Conservation (phyloP, 169 alveolate genomes). For the Cystoisospora suis region DNA sequence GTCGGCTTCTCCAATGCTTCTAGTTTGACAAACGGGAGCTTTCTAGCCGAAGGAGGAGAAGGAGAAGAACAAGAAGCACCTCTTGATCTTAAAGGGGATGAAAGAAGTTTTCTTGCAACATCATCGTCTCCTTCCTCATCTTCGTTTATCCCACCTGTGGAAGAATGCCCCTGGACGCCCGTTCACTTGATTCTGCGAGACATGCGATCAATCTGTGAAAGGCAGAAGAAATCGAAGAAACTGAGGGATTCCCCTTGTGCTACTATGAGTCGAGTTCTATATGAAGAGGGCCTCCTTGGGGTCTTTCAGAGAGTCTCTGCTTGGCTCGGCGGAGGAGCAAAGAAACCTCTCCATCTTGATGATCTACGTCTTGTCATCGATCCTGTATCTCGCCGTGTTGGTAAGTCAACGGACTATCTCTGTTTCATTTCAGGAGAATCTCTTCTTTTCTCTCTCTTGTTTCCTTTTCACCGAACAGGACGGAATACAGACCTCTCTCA, state of each 20-base stretch:
- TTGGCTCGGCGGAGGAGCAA: not conserved
- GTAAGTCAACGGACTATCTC: not conserved
- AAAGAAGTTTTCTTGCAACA: no score
- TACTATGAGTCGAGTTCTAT: not conserved
- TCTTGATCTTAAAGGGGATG: no score
- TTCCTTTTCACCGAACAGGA: not conserved
- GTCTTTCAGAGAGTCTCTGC: not conserved
- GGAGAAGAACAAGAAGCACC: no score
- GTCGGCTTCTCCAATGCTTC: not conserved
- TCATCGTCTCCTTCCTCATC: no score
- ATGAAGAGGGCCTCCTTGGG: not conserved
- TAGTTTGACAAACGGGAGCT: no score
- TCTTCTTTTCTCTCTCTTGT: not conserved
- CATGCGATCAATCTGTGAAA: slow-evolving; percentile 15
- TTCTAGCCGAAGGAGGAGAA: no score
- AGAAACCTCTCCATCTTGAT: not conserved
- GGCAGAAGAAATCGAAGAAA: not conserved
- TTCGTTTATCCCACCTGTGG: no score
- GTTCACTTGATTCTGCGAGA: not conserved
- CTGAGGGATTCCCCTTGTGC: not conserved
- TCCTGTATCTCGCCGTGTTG: not conserved
- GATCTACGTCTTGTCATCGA: not conserved
- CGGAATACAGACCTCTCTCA: not conserved
- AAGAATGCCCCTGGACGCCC: not conserved
- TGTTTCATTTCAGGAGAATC: not conserved